Conservation (phyloP, 2,329 filamentous ascomycete genomes). For the Fusarium agapanthi region DNA sequence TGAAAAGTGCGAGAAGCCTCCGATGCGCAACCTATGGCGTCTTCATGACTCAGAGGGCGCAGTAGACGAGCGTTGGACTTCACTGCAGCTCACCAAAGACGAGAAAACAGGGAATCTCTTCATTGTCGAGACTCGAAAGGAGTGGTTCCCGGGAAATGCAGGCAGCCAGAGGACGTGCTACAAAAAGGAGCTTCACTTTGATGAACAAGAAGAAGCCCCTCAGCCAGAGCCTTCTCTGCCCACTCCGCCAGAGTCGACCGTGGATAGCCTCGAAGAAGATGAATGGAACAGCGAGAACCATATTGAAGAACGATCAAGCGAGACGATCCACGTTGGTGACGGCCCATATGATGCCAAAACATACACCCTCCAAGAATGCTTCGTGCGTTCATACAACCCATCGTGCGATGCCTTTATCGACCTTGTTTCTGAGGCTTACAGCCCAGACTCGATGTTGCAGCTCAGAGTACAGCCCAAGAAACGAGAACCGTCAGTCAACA, state of each 20-base stretch:
- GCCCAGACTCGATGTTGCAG: conserved; percentile 51
- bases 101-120: conserved; percentile 65
- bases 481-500: neutral
- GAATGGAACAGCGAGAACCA: conserved; percentile 49
- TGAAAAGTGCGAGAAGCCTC: conserved; percentile 51
- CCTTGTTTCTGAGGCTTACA: conserved; percentile 52
- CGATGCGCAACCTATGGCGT: conserved; percentile 63
- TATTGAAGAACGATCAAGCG: conserved; percentile 14
- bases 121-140: conserved; percentile 74
- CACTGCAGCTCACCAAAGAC: conserved; percentile 68
- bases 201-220: neutral
- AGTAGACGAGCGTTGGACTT: conserved; percentile 78
- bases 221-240: conserved; percentile 6
- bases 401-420: conserved; percentile 66
- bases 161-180: conserved; percentile 73
- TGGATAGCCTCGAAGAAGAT: neutral
- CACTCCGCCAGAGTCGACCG: neutral
- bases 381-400: conserved; percentile 63
- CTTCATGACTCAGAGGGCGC: conserved; percentile 74
- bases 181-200: conserved; percentile 60
- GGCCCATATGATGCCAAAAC: conserved; percentile 51
- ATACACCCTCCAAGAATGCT: conserved; percentile 63
- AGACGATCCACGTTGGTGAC: conserved; percentile 57
- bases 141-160: conserved; percentile 66
- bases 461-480: conserved; percentile 48